phyloP scores from a whole-genome alignment of 2,329 filamentous ascomycete genomes.

The Fusarium incarnatum region DNA sequence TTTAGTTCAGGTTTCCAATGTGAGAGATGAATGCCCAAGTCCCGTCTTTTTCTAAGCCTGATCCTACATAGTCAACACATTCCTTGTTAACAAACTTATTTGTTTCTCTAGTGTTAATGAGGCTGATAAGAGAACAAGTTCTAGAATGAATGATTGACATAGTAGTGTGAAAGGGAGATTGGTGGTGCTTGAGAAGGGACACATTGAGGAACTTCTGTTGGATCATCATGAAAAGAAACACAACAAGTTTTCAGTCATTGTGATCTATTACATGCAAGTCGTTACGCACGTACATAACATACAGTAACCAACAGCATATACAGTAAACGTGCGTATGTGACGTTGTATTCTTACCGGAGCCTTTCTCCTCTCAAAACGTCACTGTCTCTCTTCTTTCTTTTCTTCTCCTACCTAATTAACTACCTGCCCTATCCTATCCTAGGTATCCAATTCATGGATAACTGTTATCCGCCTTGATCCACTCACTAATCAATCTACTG shows the following conservation, averaged over 20 bases:
- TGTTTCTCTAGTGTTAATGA: not conserved
- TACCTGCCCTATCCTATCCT: not conserved
- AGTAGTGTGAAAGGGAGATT: not conserved
- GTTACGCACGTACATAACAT: not conserved
- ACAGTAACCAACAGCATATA: not conserved
- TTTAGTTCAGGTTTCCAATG: conserved; percentile 17
- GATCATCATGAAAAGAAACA: not conserved
- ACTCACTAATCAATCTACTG: conserved; percentile 1
- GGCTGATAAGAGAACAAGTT: not conserved
- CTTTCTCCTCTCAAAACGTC: not conserved
- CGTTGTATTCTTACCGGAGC: not conserved
- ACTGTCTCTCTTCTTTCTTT: not conserved
- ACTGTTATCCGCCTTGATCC: not conserved
- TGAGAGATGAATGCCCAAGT: conserved; percentile 27
- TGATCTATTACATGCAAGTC: not conserved
- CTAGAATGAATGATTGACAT: not conserved
- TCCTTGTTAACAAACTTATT: not conserved
- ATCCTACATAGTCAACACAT: not conserved
- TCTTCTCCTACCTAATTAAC: not conserved
- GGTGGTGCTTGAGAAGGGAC: no score
- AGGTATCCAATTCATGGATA: not conserved
- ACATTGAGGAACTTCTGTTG: not conserved
- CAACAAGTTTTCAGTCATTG: not conserved
- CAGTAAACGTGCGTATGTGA: not conserved
- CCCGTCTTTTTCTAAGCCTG: not conserved